A percentile compares a stretch with the other conserved stretches of the same genome.
These are phyloP conservation scores for Coemansia sp. DNA, from an alignment of 192 early-diverging fungal genomes.

Conservation along the genomic window DNA sequence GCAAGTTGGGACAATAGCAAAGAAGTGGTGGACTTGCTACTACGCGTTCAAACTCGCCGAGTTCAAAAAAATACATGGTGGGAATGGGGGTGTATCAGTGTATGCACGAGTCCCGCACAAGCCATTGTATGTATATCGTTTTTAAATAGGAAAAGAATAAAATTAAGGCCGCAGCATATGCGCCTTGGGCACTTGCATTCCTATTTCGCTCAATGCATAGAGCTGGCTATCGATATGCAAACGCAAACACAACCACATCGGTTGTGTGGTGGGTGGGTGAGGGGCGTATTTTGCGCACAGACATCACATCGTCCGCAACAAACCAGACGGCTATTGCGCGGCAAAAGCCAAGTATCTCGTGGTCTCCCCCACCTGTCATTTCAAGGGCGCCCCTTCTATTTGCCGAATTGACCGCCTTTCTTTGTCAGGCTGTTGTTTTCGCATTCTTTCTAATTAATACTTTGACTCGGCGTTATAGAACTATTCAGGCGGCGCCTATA, in stretches of 20 bases:
- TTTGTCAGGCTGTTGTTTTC: background rate
- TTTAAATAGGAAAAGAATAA: background rate
- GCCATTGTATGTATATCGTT: background rate
- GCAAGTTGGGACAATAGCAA: too few relatives aligned
- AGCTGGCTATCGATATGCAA: background rate
- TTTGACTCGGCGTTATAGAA: background rate
- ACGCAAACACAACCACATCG: background rate
- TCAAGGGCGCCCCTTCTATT: background rate
- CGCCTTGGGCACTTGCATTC: background rate
- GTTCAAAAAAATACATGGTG: background rate
- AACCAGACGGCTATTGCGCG: slow-evolving; percentile 1
- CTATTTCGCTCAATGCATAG: background rate
- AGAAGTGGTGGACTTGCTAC: too few relatives aligned
- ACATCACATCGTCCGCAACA: background rate
- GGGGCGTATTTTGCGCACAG: background rate
- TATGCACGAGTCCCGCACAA: background rate
- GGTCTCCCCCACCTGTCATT: slow-evolving; percentile 1
- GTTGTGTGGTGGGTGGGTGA: background rate
- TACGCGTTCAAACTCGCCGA: too few relatives aligned
- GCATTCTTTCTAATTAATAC: background rate
- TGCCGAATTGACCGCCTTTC: slow-evolving; percentile 1
- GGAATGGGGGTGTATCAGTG: background rate
- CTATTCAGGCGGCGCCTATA: background rate
- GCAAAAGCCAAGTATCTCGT: slow-evolving; percentile 5
- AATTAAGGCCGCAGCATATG: slow-evolving; percentile 3